These are phyloP conservation scores for Lycium ferocissimum DNA, from an alignment of 257 asterid genomes.

Conservation along the genomic window DNA sequence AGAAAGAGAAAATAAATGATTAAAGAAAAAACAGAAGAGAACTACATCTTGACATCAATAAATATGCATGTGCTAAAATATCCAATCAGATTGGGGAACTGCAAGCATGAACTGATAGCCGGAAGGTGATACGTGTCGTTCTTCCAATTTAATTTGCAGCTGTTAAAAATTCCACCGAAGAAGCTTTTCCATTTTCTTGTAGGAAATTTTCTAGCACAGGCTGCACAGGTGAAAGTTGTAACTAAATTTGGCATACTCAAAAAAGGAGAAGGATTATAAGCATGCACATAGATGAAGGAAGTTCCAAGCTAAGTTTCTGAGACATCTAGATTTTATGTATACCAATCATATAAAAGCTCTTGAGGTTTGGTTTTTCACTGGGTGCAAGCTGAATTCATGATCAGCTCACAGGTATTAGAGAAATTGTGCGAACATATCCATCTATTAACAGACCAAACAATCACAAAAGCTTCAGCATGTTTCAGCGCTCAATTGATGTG, in stretches of 20 bases:
- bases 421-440: neutral
- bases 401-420: constrained; percentile 5
- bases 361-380: neutral
- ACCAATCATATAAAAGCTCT: neutral
- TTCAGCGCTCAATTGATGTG: neutral
- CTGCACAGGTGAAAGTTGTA: constrained; percentile 48
- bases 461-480: neutral
- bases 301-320: neutral
- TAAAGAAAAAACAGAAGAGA: too few species aligned
- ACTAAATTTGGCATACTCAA: neutral
- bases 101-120: neutral
- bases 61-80: constrained; percentile 7
- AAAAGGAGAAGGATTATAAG: neutral
- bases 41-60: neutral
- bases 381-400: neutral
- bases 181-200: constrained; percentile 58
- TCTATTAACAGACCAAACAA: constrained; percentile 19
- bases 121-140: neutral
- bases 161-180: constrained; percentile 52
- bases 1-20: neutral
- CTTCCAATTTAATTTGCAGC: constrained; percentile 42
- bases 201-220: constrained; percentile 52
- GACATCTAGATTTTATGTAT: neutral
- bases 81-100: neutral
- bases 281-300: constrained; percentile 11